Conservation (phyloP, 768 basidiomycete species). For the Pisolithus orientalis region DNA sequence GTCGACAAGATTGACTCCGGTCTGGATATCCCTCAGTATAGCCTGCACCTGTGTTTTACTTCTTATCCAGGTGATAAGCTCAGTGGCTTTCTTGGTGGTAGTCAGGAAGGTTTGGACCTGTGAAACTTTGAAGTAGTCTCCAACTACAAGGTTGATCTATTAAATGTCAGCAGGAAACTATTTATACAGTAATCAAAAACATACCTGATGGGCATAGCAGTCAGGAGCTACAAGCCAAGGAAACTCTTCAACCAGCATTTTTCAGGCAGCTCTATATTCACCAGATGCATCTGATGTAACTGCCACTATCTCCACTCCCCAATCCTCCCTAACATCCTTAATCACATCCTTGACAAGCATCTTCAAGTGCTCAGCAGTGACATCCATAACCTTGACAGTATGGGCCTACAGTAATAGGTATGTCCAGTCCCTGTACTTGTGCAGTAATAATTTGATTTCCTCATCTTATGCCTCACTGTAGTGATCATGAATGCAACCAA, state of each 20-base stretch:
- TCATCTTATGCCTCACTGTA: slow-evolving; percentile 11
- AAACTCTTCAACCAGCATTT: slow-evolving; percentile 10
- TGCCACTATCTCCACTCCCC: slow-evolving; percentile 19
- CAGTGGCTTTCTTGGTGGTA: slow-evolving; percentile 16
- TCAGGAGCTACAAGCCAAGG: slow-evolving; percentile 26
- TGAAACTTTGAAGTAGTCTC: slow-evolving; percentile 30
- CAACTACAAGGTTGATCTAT: slow-evolving; percentile 36
- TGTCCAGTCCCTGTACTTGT: no score
- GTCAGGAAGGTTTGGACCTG: not conserved
- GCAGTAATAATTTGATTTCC: no score
- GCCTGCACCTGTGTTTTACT: slow-evolving; percentile 31
- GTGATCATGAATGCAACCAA: slow-evolving; percentile 30
- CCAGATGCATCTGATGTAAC: slow-evolving; percentile 30
- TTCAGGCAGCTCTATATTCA: slow-evolving; percentile 24
- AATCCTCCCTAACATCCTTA: slow-evolving; percentile 15
- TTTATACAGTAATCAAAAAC: slow-evolving; percentile 4
- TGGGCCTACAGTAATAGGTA: slow-evolving; percentile 25
- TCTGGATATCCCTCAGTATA: slow-evolving; percentile 19
- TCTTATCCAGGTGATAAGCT: slow-evolving; percentile 33
- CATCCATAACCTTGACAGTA: slow-evolving; percentile 28
- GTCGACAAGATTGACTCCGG: not conserved
- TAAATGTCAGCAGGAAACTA: not conserved
- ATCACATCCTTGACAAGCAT: slow-evolving; percentile 14
- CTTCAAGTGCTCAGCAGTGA: slow-evolving; percentile 25
- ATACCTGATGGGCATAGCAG: slow-evolving; percentile 35